Base-by-base conservation (phyloP, 306 rosid genomes). In the Citrullus mucosospermus region DNA sequence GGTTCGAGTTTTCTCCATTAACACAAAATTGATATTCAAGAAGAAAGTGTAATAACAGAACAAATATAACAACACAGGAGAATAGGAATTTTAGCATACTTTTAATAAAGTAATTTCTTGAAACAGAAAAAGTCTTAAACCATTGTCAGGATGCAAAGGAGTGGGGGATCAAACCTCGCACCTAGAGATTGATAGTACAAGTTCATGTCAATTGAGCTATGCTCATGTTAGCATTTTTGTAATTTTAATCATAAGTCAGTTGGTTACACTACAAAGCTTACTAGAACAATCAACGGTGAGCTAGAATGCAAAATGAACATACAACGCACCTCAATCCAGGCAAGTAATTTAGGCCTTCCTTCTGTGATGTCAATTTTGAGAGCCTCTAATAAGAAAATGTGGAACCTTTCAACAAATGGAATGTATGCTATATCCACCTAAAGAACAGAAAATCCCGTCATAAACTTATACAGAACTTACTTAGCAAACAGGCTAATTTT, bases 371-470 rank as follows among this genome's bases (percentile, higher is more conserved):
- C 90, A 73, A 82, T 80, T 77, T 90, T 84, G 70, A 51, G 80
- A 39, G 68, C 65, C 69, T 83, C 91, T 0, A 83, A 79, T 58
- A 89, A 89, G 80, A 67, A 75, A 17, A 74, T 0, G 79, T 89
- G 92, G 84, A 88, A 86, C 78, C 89, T 88, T 77, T 92, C 97
- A 76, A 92, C 50, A 53, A 86, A 90, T 6, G 97, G 78, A 74
- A 86, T 78, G 41, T 83, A 92, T 48, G 86, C 93, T 72, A 92
- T 82, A 83, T 92, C 97, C 83, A 76, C 93, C 92, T 92, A 84
- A 83, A 55, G 4, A 55, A 18, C 11, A 55, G 60, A 8, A 55
- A 55, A 75, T 78, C 81, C 76, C 1, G 54, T 39, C 10, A 41
- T 68, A 43, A 68, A 71, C 8, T 71, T 46, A 22, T 11, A 9